A percentile compares a stretch with the other conserved stretches of the same genome.
Conservation (phyloP, 75 land plant species). For the Larix kaempferi region DNA sequence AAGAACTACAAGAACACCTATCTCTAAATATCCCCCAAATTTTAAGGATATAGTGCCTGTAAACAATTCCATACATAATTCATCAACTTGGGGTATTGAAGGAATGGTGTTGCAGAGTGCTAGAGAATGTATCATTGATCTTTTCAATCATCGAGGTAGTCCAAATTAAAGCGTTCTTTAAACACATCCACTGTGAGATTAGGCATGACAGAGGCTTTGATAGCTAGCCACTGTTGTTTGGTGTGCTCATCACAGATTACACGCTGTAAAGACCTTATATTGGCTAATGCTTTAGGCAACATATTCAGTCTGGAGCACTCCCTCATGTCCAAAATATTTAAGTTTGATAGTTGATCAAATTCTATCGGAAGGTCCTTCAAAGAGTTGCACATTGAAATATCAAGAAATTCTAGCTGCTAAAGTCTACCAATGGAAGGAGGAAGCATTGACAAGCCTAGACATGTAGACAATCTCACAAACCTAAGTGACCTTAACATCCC, state of each 20-base stretch:
- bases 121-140: too few species aligned
- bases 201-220: constrained; percentile 24
- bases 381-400: constrained; percentile 48
- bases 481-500: constrained; percentile 29
- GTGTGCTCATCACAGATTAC: constrained; percentile 6
- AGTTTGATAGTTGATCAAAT: constrained; percentile 21
- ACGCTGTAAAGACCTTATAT: background rate
- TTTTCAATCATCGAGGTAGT: constrained; percentile 45
- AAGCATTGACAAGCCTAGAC: constrained; percentile 37
- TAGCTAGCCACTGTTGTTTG: background rate
- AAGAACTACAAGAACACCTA: too few species aligned
- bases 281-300: constrained; percentile 24
- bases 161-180: constrained; percentile 32
- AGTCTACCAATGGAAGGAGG: constrained; percentile 37
- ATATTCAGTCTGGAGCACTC: constrained; percentile 37
- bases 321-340: constrained; percentile 70
- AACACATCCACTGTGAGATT: constrained; percentile 39
- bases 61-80: too few species aligned
- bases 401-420: constrained; percentile 33
- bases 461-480: constrained; percentile 42
- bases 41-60: too few species aligned
- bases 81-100: too few species aligned
- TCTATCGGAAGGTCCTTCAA: constrained; percentile 42
- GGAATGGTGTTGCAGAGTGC: too few species aligned
- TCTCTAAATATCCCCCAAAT: too few species aligned